These are phyloP conservation scores for Copromyces sp. DNA, from an alignment of 495 filamentous ascomycete species.

Conservation along the genomic window DNA sequence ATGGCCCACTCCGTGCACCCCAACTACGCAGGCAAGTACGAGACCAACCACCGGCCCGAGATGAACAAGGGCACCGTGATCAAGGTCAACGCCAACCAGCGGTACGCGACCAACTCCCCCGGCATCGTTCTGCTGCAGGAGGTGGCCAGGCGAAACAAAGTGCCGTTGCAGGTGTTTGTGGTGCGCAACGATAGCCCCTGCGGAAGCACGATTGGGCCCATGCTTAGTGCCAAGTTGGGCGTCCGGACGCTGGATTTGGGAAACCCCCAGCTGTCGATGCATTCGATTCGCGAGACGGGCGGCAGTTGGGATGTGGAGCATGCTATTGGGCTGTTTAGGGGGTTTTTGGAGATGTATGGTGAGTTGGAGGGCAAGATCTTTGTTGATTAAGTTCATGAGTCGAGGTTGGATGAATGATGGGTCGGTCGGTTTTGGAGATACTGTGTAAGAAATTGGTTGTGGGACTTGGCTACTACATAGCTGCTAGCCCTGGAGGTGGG, in stretches of 20 bases:
- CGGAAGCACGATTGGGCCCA: conserved; percentile 93
- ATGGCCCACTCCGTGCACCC: conserved; percentile 95
- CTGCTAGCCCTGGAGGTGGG: background rate
- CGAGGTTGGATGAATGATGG: background rate
- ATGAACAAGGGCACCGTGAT: conserved; percentile 96
- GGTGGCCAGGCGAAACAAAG: conserved; percentile 53
- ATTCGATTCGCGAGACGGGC: conserved; percentile 88
- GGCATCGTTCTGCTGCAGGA: conserved; percentile 90
- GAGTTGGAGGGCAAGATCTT: conserved; percentile 71
- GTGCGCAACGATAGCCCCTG: conserved; percentile 92
- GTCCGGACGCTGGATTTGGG: conserved; percentile 84
- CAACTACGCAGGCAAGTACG: conserved; percentile 88
- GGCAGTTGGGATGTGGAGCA: conserved; percentile 82
- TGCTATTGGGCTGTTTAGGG: conserved; percentile 74
- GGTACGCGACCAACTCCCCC: conserved; percentile 92
- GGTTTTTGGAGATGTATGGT: conserved; percentile 76
- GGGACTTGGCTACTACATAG: background rate
- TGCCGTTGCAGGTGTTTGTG: conserved; percentile 91
- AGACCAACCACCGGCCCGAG: conserved; percentile 77
- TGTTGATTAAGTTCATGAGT: conserved; percentile 45
- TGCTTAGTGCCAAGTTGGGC: conserved; percentile 78
- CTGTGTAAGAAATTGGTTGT: background rate
- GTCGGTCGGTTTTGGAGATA: background rate
- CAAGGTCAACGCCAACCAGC: conserved; percentile 94
- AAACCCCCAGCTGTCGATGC: conserved; percentile 95